A percentile compares a stretch with the other conserved stretches of the same genome.
These are phyloP conservation scores for Rehmannia glutinosa DNA, from an alignment of 257 asterid genomes.

Conservation along the genomic window DNA sequence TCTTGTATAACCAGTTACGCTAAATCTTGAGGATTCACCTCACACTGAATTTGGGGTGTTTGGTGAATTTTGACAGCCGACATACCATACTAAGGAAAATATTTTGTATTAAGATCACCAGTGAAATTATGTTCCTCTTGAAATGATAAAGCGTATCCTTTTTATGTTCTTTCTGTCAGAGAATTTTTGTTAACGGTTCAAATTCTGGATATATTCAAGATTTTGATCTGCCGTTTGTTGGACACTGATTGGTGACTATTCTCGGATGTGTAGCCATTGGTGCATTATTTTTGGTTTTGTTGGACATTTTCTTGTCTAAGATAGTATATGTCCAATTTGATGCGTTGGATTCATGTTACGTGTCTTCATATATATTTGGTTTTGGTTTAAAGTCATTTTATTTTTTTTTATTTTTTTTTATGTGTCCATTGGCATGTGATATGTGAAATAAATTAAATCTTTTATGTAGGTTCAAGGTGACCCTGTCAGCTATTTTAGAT, in stretches of 20 bases:
- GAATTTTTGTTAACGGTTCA: too few species aligned
- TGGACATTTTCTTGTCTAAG: neutral
- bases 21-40: neutral
- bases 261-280: neutral
- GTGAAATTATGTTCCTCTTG: neutral
- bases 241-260: neutral
- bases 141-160: neutral
- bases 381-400: too few species aligned
- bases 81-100: neutral
- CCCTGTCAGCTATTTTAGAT: constrained; percentile 62
- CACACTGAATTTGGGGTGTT: neutral
- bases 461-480: constrained; percentile 63
- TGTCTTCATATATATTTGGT: neutral
- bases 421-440: neutral
- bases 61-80: neutral
- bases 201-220: too few species aligned
- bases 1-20: neutral
- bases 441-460: constrained; percentile 1
- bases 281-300: neutral
- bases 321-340: neutral
- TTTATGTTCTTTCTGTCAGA: neutral
- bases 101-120: neutral
- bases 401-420: neutral
- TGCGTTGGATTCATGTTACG: neutral
- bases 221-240: constrained; percentile 6